Base-by-base conservation (phyloP, 2,329 filamentous ascomycete species). In the Epicoccum nigrum region DNA sequence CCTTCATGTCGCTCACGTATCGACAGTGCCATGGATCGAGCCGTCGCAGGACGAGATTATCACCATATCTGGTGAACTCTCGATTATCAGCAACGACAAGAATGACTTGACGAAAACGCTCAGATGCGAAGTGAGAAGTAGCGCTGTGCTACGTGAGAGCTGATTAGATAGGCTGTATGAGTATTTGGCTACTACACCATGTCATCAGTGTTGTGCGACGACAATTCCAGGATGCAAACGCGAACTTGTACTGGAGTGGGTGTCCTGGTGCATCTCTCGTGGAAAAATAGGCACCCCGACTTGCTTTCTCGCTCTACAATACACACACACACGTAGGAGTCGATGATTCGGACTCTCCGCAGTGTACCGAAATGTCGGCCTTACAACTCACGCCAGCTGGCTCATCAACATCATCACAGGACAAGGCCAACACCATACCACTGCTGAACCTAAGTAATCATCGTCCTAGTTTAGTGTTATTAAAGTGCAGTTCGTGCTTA, bases 271-370 rank as follows among this genome's bases (percentile, higher is more conserved):
- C n/a, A n/a, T n/a, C 15, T 20, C n/a, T 17, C 20, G 6, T 9
- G 23, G 9, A 25, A 25, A 25, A 9, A 25, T 7, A 9, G 23
- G 9, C 23, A 6, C 23, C 23, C 23, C 23, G 6, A 9, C 23
- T 25, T 25, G 23, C 23, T 25, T 25, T 6, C 23, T 39, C 11
- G 23, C 13, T 21, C 16, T 25, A 28, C n/a, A n/a, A n/a, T n/a
- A n/a, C n/a, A n/a, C n/a, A n/a, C 33, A 25, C 31, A 39, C 9
- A 28, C 37, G 37, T 31, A 27, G 11, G 15, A 25, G 16, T 25
- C 11, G 34, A 48, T 16, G 13, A 15, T 43, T 49, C 46, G 46
- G 46, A 28, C 46, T 49, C 46, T 43, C 46, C 46, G 46, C 46
- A 49, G 27, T 17, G 23, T 23, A 11, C 46, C 46, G 46, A 43